Conservation (phyloP, 2,329 filamentous ascomycete genomes). For the Penicillium sp. region DNA sequence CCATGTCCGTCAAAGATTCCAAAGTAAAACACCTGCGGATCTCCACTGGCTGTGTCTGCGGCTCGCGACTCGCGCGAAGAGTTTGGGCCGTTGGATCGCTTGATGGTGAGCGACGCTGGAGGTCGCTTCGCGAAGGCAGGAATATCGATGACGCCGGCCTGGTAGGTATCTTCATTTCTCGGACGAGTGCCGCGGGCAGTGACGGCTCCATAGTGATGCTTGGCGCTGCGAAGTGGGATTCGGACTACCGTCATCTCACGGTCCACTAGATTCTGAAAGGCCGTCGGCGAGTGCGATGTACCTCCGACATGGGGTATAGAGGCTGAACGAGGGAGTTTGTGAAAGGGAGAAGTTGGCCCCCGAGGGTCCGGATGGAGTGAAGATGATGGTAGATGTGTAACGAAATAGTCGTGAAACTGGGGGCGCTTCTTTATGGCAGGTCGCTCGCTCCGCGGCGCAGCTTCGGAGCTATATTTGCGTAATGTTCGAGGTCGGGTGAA, state of each 20-base stretch:
- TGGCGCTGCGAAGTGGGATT: slow-evolving; percentile 89
- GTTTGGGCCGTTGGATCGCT: slow-evolving; percentile 38
- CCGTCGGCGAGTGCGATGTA: slow-evolving; percentile 58
- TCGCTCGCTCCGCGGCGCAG: slow-evolving; percentile 21
- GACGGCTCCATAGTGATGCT: slow-evolving; percentile 90
- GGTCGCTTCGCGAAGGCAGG: slow-evolving; percentile 88
- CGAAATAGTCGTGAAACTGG: slow-evolving; percentile 93
- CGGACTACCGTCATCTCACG: slow-evolving; percentile 91
- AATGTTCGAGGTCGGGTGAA: slow-evolving; percentile 41
- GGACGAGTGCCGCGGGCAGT: slow-evolving; percentile 80
- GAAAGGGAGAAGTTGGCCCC: slow-evolving; percentile 67
- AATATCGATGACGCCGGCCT: slow-evolving; percentile 91
- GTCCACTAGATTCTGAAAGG: slow-evolving; percentile 65
- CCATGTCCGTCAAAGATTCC: slow-evolving; percentile 96
- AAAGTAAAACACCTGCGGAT: slow-evolving; percentile 98
- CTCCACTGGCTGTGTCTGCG: slow-evolving; percentile 79
- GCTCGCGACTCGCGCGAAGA: slow-evolving; percentile 63
- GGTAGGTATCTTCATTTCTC: slow-evolving; percentile 92
- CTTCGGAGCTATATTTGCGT: slow-evolving; percentile 35
- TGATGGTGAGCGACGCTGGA: slow-evolving; percentile 66
- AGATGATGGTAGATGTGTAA: slow-evolving; percentile 91
- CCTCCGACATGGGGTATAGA: slow-evolving; percentile 75
- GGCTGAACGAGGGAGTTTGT: slow-evolving; percentile 84
- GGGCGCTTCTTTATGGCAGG: slow-evolving; percentile 47
- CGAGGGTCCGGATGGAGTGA: slow-evolving; percentile 88